Conservation (phyloP, 2,329 filamentous ascomycete species). For the Talaromyces sp. region DNA sequence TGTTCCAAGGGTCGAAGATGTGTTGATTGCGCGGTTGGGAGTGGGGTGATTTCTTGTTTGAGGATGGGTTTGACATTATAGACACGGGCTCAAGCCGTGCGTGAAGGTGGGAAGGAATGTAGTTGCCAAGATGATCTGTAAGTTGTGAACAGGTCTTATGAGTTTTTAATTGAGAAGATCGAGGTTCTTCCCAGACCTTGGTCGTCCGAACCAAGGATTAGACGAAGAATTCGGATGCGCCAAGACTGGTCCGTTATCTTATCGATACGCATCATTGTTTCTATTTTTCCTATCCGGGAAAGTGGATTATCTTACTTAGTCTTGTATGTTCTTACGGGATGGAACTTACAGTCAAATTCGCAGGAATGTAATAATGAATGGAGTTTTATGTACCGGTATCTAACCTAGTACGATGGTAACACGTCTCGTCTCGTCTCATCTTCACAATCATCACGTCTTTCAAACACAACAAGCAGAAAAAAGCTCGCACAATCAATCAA, state of each 20-base stretch:
- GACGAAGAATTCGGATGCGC: conserved; percentile 1
- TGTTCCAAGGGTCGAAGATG: conserved; percentile 54
- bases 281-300: conserved; percentile 15
- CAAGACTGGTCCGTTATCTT: conserved; percentile 13
- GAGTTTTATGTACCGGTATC: conserved; percentile 12
- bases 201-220: background rate
- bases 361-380: conserved; percentile 9
- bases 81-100: background rate
- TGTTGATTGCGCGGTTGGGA: conserved; percentile 4
- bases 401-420: conserved; percentile 4
- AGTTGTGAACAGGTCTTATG: background rate
- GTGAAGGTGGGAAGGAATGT: background rate
- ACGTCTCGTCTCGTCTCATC: conserved; percentile 7
- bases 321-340: too few species aligned
- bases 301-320: background rate
- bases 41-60: background rate
- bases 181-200: too few species aligned
- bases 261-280: conserved; percentile 8
- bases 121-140: background rate
- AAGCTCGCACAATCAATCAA: conserved; percentile 3
- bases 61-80: background rate
- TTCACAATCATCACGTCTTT: conserved; percentile 8
- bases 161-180: background rate
- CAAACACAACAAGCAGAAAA: background rate
- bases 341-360: too few species aligned